phyloP scores from a whole-genome alignment of 768 basidiomycete genomes.

The Porphyrellus cyaneotinctus region DNA sequence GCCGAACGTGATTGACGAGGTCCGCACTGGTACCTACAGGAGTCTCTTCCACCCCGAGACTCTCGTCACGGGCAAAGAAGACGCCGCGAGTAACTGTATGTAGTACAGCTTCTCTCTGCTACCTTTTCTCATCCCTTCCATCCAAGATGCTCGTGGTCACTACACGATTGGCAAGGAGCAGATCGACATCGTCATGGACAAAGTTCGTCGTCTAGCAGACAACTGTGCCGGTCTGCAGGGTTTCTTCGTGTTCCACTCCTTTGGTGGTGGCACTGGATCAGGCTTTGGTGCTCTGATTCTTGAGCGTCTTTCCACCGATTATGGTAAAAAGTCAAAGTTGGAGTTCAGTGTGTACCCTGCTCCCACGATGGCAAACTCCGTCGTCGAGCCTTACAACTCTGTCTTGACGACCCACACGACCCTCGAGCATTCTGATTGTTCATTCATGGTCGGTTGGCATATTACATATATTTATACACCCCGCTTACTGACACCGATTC shows the following conservation, averaged over 20 bases:
- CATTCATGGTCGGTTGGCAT: constrained; percentile 77
- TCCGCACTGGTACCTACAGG: constrained; percentile 92
- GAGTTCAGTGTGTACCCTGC: constrained; percentile 98
- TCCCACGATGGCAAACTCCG: constrained; percentile 87
- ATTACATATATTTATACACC: constrained; percentile 1
- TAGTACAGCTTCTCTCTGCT: background rate
- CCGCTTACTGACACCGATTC: constrained; percentile 1
- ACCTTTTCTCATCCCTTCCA: constrained; percentile 3
- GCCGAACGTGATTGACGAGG: constrained; percentile 97
- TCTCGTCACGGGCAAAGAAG: constrained; percentile 97
- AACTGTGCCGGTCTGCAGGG: constrained; percentile 97
- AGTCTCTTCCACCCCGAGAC: constrained; percentile 99
- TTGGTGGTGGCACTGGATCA: constrained; percentile 98
- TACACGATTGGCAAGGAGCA: constrained; percentile 99
- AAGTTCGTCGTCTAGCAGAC: constrained; percentile 89
- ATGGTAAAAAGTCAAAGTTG: constrained; percentile 98
- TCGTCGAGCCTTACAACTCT: constrained; percentile 98
- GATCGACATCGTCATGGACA: constrained; percentile 95
- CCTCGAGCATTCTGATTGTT: constrained; percentile 97
- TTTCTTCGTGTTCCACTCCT: constrained; percentile 99
- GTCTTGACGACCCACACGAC: constrained; percentile 97
- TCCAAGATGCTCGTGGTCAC: constrained; percentile 90
- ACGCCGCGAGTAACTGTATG: constrained; percentile 98
- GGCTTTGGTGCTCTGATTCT: constrained; percentile 96
- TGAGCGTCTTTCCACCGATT: constrained; percentile 93